Base-by-base conservation (phyloP, 2,329 filamentous ascomycete species). In the Cadophora sp. region DNA sequence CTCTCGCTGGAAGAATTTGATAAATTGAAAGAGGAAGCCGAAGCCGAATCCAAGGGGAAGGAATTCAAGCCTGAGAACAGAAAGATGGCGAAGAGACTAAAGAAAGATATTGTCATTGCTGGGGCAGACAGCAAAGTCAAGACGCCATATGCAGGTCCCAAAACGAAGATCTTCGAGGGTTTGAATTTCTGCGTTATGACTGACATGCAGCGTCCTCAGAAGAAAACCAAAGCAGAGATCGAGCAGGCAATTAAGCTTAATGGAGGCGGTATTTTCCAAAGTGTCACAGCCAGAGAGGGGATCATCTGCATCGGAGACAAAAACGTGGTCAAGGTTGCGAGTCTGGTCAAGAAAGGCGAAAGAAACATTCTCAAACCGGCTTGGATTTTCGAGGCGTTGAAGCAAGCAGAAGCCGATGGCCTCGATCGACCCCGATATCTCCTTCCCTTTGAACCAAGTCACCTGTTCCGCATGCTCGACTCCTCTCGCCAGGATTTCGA, bases 171-270 rank as follows among this genome's bases (percentile, higher is more conserved):
- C 0, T 97, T 97, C 72, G 83, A 89, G 9, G 91, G 92, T 0
- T 79, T 96, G 16, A 90, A 88, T 50, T 97, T 97, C 77, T 97
- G 89, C 80, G 86, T 98, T 24, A 86, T 97, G 76, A 94, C 91
- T 1, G 94, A 97, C 63, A 89, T 91, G 31, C 77, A 85, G 1
- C 83, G 86, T 51, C 92, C 93, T 0, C 81, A 83, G 27, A 96
- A 92, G 79, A 93, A 89, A 77, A 86, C 86, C 6, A 97, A 97
- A 79, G 83, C 86, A 0, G 90, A 97, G 71, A 82, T 99, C 1
- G 94, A 98, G 79, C 83, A 87, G 9, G 79, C 97, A 0, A 86
- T 98, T 74, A 97, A 96, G 79, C 86, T 89, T 5, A 89, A 97
- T 69, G 95, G 95, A 3, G 96, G 94, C 6, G 87, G 81, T 11